These are phyloP conservation scores for Aureobasidium namibiae DNA, from an alignment of 2,329 filamentous ascomycete species.

Conservation along the genomic window DNA sequence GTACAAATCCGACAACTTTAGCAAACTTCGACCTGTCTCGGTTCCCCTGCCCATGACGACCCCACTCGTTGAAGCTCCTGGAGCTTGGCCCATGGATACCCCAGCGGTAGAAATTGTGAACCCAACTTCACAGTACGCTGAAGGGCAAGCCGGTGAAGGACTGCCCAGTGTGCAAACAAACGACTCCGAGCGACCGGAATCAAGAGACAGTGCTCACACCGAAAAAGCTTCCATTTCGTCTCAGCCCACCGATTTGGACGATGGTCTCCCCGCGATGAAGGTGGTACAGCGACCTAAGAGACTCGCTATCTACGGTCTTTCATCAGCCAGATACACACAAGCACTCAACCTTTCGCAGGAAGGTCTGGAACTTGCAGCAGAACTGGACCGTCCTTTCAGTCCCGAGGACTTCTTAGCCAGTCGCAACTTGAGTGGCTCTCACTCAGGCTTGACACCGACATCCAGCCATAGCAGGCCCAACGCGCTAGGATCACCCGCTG, in stretches of 20 bases:
- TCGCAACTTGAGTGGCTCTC: conserved; percentile 2
- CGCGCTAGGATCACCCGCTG: not conserved
- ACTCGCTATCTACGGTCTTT: conserved; percentile 3
- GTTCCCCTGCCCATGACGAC: conserved; percentile 3
- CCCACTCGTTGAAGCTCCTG: conserved; percentile 5
- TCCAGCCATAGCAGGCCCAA: not conserved
- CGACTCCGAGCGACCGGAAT: not conserved
- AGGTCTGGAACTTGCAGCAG: not conserved
- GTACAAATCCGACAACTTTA: not conserved
- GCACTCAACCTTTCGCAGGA: not conserved
- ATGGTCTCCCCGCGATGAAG: not conserved
- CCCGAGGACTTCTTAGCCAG: conserved; percentile 8
- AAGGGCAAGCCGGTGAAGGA: not conserved
- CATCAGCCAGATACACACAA: conserved; percentile 3
- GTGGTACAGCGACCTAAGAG: conserved; percentile 4
- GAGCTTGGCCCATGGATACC: conserved; percentile 6
- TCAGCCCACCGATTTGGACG: not conserved
- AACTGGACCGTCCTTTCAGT: not conserved
- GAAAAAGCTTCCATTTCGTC: not conserved
- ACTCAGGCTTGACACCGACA: not conserved
- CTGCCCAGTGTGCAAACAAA: not conserved
- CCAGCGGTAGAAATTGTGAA: not conserved
- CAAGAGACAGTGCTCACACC: not conserved
- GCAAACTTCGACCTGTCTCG: not conserved
- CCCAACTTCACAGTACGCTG: not conserved